Conservation (phyloP, 306 rosid genomes). For the Cicer yamashitae region DNA sequence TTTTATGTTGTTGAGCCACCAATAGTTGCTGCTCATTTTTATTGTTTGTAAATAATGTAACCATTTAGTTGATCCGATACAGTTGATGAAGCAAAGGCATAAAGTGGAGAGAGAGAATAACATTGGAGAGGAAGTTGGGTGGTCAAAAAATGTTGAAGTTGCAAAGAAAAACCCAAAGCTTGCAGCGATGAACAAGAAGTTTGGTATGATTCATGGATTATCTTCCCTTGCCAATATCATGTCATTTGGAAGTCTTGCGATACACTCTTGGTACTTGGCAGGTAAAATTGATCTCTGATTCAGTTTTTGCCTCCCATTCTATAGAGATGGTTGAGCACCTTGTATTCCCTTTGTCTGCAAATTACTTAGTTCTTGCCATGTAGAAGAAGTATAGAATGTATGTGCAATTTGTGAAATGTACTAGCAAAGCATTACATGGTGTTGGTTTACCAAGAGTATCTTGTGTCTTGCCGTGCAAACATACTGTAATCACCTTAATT, state of each 20-base stretch:
- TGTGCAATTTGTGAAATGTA: slow-evolving; percentile 38
- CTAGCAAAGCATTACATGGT: not conserved
- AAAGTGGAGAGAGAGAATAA: slow-evolving; percentile 86
- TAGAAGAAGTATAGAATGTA: slow-evolving; percentile 13
- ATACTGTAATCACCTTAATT: slow-evolving; percentile 20
- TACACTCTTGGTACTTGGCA: slow-evolving; percentile 98
- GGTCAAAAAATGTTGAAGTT: slow-evolving; percentile 91
- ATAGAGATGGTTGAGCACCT: slow-evolving; percentile 41
- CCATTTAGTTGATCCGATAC: slow-evolving; percentile 47
- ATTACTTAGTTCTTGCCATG: slow-evolving; percentile 27
- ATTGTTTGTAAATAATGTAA: slow-evolving; percentile 4
- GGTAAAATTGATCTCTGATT: slow-evolving; percentile 77
- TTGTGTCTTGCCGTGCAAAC: slow-evolving; percentile 15
- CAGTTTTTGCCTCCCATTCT: slow-evolving; percentile 40
- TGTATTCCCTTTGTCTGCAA: slow-evolving; percentile 13
- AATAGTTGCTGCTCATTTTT: not conserved
- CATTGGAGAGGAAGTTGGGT: slow-evolving; percentile 91
- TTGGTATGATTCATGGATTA: slow-evolving; percentile 97
- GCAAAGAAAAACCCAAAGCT: slow-evolving; percentile 90
- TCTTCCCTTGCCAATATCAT: slow-evolving; percentile 95
- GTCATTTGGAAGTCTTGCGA: slow-evolving; percentile 91
- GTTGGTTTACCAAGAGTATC: slow-evolving; percentile 17
- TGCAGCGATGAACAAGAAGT: slow-evolving; percentile 94
- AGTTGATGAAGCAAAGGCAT: slow-evolving; percentile 98
- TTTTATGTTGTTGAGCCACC: slow-evolving; percentile 32